Conservation (phyloP, 192 early-diverging fungal genomes). For the Entophlyctis luteolus region DNA sequence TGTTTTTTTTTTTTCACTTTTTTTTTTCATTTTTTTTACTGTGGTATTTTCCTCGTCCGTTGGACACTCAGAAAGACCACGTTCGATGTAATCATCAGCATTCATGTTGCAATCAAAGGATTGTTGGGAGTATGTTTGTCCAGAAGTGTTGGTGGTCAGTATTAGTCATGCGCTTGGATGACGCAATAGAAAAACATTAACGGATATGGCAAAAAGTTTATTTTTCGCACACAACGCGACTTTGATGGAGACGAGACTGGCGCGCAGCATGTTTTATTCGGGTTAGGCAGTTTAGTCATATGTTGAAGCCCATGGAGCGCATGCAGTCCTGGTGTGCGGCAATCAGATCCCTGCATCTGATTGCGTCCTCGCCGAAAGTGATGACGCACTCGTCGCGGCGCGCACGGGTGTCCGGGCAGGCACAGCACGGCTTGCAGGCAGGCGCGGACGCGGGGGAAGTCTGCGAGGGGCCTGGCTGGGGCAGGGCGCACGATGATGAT, state of each 20-base stretch:
- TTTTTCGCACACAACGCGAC: neutral
- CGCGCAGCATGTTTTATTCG: no score
- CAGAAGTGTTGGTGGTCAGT: no score
- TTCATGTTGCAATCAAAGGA: no score
- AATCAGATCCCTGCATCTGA: conserved; percentile 80
- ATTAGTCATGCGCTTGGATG: no score
- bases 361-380: conserved; percentile 68
- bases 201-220: no score
- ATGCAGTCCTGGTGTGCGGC: conserved; percentile 85
- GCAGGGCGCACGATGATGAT: neutral
- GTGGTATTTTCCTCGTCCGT: no score
- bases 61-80: no score
- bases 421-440: conserved; percentile 88
- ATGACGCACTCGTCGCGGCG: conserved; percentile 86
- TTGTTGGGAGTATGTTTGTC: no score
- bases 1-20: no score
- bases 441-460: conserved; percentile 21
- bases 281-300: conserved; percentile 33
- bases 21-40: no score
- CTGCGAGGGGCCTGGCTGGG: neutral
- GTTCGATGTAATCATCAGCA: no score
- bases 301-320: conserved; percentile 90
- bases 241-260: conserved; percentile 25
- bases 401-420: conserved; percentile 92
- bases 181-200: no score